phyloP scores from a whole-genome alignment of 164 flowering plant species.

The Liquidambar formosana region DNA sequence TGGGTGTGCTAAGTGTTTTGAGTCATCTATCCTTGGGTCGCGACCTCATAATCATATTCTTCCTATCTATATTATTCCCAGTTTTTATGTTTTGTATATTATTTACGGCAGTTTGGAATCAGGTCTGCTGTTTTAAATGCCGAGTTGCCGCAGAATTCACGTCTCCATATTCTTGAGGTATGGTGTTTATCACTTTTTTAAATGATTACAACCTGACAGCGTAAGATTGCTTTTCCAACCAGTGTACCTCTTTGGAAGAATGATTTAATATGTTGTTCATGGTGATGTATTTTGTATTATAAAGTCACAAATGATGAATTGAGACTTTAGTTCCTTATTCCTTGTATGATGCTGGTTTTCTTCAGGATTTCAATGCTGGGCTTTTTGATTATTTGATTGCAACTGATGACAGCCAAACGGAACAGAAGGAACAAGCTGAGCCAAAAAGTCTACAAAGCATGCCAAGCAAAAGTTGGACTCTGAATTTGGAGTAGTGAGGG shows the following conservation, averaged over 20 bases:
- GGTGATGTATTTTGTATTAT: background rate
- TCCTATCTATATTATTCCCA: too few species aligned
- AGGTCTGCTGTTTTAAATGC: conserved; percentile 87
- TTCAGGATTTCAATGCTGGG: conserved; percentile 94
- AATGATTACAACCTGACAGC: too few species aligned
- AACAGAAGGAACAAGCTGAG: conserved; percentile 50
- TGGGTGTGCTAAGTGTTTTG: too few species aligned
- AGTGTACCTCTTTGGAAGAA: too few species aligned
- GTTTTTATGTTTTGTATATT: background rate
- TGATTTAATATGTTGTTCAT: background rate
- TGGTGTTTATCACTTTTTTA: too few species aligned
- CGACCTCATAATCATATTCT: too few species aligned
- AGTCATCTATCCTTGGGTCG: too few species aligned
- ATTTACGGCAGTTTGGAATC: conserved; percentile 72
- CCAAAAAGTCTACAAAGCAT: conserved; percentile 59
- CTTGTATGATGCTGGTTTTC: conserved; percentile 4
- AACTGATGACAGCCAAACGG: conserved; percentile 65
- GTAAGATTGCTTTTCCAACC: too few species aligned
- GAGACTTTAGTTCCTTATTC: background rate
- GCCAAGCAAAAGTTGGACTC: conserved; percentile 60
- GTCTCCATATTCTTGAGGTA: conserved; percentile 95
- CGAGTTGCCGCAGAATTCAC: conserved; percentile 96
- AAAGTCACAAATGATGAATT: too few species aligned
- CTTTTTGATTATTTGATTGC: conserved; percentile 94
- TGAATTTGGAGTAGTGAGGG: conserved; percentile 96